Evolutionary conservation across 2,329 filamentous ascomycete genomes (phyloP).

Genomic region (Aspergillus cejpii): DNA sequence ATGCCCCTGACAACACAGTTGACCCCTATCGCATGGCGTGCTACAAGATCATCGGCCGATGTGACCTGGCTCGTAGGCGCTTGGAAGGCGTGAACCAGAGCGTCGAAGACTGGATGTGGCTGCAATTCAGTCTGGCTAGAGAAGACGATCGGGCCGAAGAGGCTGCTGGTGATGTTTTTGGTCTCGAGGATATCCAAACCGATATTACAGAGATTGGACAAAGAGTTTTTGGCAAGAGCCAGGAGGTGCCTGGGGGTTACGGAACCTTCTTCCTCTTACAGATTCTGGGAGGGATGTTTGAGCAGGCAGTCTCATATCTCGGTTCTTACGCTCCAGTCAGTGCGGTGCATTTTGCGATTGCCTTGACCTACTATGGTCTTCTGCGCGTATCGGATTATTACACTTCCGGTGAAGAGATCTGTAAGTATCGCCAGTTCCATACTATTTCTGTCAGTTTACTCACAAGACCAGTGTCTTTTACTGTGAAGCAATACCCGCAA

Average conservation of each 20-base stretch:
- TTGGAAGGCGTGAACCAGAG: conserved; percentile 53
- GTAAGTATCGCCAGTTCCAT: conserved; percentile 36
- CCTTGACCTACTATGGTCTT: conserved; percentile 80
- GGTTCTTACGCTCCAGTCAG: conserved; percentile 89
- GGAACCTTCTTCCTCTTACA: conserved; percentile 93
- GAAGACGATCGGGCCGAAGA: conserved; percentile 57
- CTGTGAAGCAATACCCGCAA: conserved; percentile 56
- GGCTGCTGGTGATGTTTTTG: conserved; percentile 56
- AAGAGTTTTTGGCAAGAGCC: conserved; percentile 79
- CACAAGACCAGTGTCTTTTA: conserved; percentile 46
- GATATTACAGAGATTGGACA: conserved; percentile 84
- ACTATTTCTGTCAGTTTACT: conserved; percentile 10
- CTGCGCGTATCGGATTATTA: conserved; percentile 78
- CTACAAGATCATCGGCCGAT: conserved; percentile 91
- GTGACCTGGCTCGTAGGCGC: conserved; percentile 53
- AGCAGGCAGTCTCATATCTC: conserved; percentile 84
- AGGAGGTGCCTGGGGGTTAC: conserved; percentile 70
- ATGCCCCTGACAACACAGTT: conserved; percentile 76
- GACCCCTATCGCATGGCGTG: conserved; percentile 96
- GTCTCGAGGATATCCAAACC: conserved; percentile 62
- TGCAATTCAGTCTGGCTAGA: conserved; percentile 57
- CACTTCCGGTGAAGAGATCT: conserved; percentile 62
- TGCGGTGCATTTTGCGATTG: conserved; percentile 89
- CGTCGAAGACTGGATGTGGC: conserved; percentile 62
- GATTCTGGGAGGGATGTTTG: conserved; percentile 84